Evolutionary conservation across 2,329 filamentous ascomycete species (phyloP).

Genomic region (Daldinia eschscholtzii): DNA sequence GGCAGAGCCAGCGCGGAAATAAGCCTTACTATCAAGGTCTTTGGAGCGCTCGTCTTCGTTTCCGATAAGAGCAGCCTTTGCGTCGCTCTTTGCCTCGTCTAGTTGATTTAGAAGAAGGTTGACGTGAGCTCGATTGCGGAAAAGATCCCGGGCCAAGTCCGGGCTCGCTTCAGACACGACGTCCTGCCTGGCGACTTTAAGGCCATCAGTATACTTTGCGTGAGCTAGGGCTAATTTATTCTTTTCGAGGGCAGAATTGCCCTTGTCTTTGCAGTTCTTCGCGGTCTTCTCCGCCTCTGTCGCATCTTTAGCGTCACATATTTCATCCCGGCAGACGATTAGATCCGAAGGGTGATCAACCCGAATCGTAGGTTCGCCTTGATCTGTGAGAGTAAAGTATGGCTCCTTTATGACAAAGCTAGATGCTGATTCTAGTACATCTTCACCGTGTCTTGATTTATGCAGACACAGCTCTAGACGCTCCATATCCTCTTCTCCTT

Average conservation of each 20-base stretch:
- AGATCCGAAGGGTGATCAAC: slow-evolving; percentile 54
- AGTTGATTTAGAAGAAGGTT: slow-evolving; percentile 51
- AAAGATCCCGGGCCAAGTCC: slow-evolving; percentile 51
- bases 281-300: slow-evolving; percentile 30
- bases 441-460: slow-evolving; percentile 51
- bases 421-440: slow-evolving; percentile 53
- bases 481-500: slow-evolving; percentile 46
- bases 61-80: slow-evolving; percentile 49
- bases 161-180: slow-evolving; percentile 8
- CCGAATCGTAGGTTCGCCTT: slow-evolving; percentile 58
- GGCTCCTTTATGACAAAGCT: slow-evolving; percentile 63
- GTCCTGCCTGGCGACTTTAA: slow-evolving; percentile 32
- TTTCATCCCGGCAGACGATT: slow-evolving; percentile 30
- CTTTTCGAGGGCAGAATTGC: slow-evolving; percentile 49
- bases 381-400: slow-evolving; percentile 59
- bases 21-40: slow-evolving; percentile 52
- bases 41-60: slow-evolving; percentile 25
- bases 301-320: neutral
- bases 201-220: slow-evolving; percentile 48
- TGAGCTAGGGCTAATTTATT: slow-evolving; percentile 43
- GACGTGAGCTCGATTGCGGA: slow-evolving; percentile 51
- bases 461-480: slow-evolving; percentile 53
- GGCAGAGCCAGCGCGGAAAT: slow-evolving; percentile 51
- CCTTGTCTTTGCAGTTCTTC: slow-evolving; percentile 47
- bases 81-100: slow-evolving; percentile 52